These are phyloP conservation scores for Candida rishiriensis DNA, from an alignment of 805 yeast genomes.

Conservation along the genomic window DNA sequence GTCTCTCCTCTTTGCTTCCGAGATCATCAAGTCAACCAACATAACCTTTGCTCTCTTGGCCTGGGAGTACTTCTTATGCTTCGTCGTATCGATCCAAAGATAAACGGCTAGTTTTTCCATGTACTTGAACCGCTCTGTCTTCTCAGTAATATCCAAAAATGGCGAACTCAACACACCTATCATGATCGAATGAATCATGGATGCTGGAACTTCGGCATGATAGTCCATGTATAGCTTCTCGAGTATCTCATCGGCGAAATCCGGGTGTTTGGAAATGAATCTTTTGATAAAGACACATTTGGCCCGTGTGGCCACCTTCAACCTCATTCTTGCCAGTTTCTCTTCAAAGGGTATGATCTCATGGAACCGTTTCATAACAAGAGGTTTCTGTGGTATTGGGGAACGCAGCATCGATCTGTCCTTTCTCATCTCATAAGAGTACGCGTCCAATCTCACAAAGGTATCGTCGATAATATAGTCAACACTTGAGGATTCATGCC, in stretches of 20 bases:
- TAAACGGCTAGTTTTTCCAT: conserved; percentile 20
- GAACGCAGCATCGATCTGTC: too few species aligned
- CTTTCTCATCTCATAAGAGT: conserved; percentile 7
- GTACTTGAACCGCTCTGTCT: conserved; percentile 16
- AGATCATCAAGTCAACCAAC: conserved; percentile 20
- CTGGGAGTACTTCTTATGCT: conserved; percentile 12
- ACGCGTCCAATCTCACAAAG: conserved; percentile 2
- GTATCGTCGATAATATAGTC: conserved; percentile 1
- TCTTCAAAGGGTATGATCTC: conserved; percentile 3
- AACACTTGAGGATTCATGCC: background rate
- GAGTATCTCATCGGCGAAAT: conserved; percentile 10
- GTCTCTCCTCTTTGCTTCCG: conserved; percentile 16
- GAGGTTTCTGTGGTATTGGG: too few species aligned
- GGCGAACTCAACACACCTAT: conserved; percentile 18
- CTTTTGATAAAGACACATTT: conserved; percentile 17
- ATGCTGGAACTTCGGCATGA: conserved; percentile 19
- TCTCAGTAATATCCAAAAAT: conserved; percentile 10
- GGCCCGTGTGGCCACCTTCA: conserved; percentile 13
- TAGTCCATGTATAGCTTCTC: conserved; percentile 18
- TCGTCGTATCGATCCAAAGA: conserved; percentile 11
- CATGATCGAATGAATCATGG: conserved; percentile 22
- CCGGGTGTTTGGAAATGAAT: conserved; percentile 12
- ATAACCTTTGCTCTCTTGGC: conserved; percentile 9
- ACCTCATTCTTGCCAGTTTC: conserved; percentile 9
- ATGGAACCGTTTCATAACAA: background rate